Conservation (phyloP, 1,139 yeast species). For the Scheffersomyces titani region DNA sequence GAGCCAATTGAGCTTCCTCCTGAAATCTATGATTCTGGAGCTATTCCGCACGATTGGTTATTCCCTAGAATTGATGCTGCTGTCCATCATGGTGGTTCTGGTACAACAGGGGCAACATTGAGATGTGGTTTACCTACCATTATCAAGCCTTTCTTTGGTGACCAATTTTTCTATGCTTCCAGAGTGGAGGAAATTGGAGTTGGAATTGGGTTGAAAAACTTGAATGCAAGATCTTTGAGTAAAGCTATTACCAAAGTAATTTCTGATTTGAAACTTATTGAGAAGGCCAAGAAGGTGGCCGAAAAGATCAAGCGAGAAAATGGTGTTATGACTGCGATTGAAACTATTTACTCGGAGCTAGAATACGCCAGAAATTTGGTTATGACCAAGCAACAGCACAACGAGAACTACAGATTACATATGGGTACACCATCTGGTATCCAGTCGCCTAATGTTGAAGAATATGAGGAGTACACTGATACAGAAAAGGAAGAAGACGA, state of each 20-base stretch:
- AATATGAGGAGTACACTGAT: conserved; percentile 19
- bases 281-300: conserved; percentile 65
- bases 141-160: conserved; percentile 94
- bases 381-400: conserved; percentile 27
- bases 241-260: conserved; percentile 72
- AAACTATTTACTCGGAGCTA: conserved; percentile 71
- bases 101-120: conserved; percentile 91
- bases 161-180: conserved; percentile 87
- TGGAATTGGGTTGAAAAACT: conserved; percentile 71
- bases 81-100: conserved; percentile 97
- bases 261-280: conserved; percentile 63
- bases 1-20: conserved; percentile 60
- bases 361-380: conserved; percentile 69
- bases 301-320: conserved; percentile 63
- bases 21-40: conserved; percentile 66
- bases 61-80: conserved; percentile 89
- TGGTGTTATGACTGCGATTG: conserved; percentile 80
- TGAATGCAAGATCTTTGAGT: conserved; percentile 62
- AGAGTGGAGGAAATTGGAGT: conserved; percentile 88
- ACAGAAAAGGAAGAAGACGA: conserved; percentile 14
- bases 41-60: conserved; percentile 92
- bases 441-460: conserved; percentile 29
- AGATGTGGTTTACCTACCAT: conserved; percentile 87
- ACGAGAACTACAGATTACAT: conserved; percentile 21
- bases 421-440: conserved; percentile 22